A percentile compares a stretch with the other conserved stretches of the same genome.
Conservation (phyloP, 306 rosid genomes). For the Prinsepia uniflora region DNA sequence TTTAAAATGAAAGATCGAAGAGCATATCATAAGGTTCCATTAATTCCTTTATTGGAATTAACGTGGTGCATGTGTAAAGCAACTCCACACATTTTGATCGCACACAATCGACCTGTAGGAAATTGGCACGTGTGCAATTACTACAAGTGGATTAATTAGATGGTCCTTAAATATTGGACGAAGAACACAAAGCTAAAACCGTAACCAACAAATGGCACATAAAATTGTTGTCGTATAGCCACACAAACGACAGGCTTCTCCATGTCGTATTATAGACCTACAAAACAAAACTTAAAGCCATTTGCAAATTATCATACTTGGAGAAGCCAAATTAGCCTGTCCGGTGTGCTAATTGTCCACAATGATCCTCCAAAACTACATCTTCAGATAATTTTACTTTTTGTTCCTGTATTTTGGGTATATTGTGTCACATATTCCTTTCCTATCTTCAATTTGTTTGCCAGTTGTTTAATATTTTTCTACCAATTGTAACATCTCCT, state of each 20-base stretch:
- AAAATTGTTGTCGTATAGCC: slow-evolving; percentile 5
- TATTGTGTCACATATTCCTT: background rate
- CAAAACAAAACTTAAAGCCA: slow-evolving; percentile 8
- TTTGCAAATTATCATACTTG: background rate
- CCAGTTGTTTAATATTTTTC: no score
- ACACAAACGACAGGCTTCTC: slow-evolving; percentile 5
- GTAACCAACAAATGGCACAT: slow-evolving; percentile 14
- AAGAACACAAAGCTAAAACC: slow-evolving; percentile 28
- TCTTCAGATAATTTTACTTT: background rate
- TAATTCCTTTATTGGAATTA: background rate
- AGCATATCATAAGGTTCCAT: background rate
- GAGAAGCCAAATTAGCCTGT: slow-evolving; percentile 33
- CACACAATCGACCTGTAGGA: background rate
- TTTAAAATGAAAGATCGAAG: background rate
- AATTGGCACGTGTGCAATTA: background rate
- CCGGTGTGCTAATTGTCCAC: background rate
- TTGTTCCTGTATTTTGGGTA: background rate
- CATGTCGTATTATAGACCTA: slow-evolving; percentile 1
- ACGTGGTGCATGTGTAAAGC: background rate
- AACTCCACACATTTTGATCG: background rate
- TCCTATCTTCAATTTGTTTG: background rate
- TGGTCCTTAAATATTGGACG: slow-evolving; percentile 20
- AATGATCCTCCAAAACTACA: slow-evolving; percentile 17
- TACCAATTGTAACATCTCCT: no score
- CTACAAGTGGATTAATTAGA: background rate